Conservation (phyloP, 2,329 filamentous ascomycete genomes). For the Epichloe typhina region DNA sequence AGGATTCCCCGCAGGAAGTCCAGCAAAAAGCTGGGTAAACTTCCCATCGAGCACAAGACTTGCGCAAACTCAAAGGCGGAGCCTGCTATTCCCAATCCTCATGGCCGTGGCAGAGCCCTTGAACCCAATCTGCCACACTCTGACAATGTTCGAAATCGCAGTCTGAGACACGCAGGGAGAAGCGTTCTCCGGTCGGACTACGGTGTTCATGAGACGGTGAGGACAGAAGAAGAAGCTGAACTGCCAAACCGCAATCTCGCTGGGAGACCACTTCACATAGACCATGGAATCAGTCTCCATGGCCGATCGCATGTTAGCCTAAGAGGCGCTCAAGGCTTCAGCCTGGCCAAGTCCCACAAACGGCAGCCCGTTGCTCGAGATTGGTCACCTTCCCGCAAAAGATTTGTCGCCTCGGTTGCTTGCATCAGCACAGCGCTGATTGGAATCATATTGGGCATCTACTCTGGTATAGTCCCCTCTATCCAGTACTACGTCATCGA, state of each 20-base stretch:
- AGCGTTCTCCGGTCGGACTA: background rate
- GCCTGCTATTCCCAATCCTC: background rate
- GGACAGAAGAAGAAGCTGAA: slow-evolving; percentile 9
- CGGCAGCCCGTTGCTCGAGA: slow-evolving; percentile 58
- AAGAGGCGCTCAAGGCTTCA: slow-evolving; percentile 35
- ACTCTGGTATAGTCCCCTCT: slow-evolving; percentile 64
- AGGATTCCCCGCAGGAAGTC: slow-evolving; percentile 7
- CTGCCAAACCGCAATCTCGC: slow-evolving; percentile 14
- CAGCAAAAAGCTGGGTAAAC: slow-evolving; percentile 5
- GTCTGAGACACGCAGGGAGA: background rate
- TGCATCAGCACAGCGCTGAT: slow-evolving; percentile 62
- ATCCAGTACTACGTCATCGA: slow-evolving; percentile 69
- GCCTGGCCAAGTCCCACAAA: slow-evolving; percentile 39
- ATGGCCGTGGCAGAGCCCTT: too few species aligned
- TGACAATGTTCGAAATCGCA: background rate
- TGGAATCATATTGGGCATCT: slow-evolving; percentile 60
- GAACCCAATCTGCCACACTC: background rate
- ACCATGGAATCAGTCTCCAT: slow-evolving; percentile 30
- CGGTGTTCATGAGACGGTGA: background rate
- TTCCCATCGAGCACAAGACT: background rate
- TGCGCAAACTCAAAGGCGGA: background rate
- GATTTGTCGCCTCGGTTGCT: slow-evolving; percentile 53
- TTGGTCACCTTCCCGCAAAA: slow-evolving; percentile 54
- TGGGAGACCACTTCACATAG: slow-evolving; percentile 13
- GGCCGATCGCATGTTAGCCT: slow-evolving; percentile 42